phyloP scores from a whole-genome alignment of 441 rosid species.

The Populus hybrid region DNA sequence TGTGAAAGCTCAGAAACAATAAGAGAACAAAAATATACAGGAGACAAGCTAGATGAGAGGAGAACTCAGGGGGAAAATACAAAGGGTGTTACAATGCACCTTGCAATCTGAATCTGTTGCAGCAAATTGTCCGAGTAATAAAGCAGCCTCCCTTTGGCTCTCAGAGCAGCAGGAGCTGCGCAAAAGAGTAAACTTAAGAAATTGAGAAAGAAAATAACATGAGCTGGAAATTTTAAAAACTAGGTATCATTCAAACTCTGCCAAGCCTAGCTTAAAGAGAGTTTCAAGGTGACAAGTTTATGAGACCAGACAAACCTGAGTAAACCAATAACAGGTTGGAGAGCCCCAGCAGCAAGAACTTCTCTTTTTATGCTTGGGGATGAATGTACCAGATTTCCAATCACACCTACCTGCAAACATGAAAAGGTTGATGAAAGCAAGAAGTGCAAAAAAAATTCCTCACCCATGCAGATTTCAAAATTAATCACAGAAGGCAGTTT shows the following conservation, averaged over 20 bases:
- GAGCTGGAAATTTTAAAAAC: background rate
- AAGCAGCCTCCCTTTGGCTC: conserved; percentile 98
- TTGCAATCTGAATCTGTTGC: conserved; percentile 98
- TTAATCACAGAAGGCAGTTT: conserved; percentile 7
- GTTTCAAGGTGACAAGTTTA: conserved; percentile 8
- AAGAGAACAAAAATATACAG: background rate
- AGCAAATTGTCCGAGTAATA: conserved; percentile 97
- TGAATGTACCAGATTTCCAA: conserved; percentile 96
- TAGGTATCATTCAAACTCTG: background rate
- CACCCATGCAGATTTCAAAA: conserved; percentile 9
- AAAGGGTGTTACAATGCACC: conserved; percentile 41
- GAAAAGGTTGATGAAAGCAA: conserved; percentile 13
- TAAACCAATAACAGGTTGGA: conserved; percentile 93
- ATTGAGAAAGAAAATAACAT: background rate
- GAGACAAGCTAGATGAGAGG: background rate
- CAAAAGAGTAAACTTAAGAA: conserved; percentile 15
- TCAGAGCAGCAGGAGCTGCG: conserved; percentile 91
- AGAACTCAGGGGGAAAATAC: background rate
- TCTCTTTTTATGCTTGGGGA: conserved; percentile 95
- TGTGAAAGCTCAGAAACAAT: background rate
- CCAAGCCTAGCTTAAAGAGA: background rate
- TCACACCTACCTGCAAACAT: conserved; percentile 80
- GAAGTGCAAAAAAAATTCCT: conserved; percentile 10
- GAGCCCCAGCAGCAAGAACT: conserved; percentile 93
- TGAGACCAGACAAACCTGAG: conserved; percentile 52